Conservation (phyloP, 805 yeast species). For the Zygotorulaspora chibaensis region DNA sequence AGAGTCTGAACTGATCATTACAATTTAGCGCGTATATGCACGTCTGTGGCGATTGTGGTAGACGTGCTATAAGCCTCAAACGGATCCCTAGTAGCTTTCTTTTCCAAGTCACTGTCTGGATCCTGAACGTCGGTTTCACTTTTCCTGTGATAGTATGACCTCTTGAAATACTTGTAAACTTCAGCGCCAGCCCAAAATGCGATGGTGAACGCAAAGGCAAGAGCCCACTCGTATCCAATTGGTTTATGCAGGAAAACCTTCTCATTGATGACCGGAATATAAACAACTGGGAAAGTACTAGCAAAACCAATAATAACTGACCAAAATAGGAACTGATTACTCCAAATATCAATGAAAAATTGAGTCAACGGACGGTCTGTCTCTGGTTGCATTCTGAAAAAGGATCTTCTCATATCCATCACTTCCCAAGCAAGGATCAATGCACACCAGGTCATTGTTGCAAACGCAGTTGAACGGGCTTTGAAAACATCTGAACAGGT, state of each 20-base stretch:
- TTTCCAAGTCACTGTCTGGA: conserved; percentile 63
- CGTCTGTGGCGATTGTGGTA: conserved; percentile 39
- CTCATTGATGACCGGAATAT: conserved; percentile 81
- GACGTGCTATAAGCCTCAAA: conserved; percentile 56
- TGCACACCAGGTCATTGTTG: conserved; percentile 84
- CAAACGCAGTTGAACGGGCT: conserved; percentile 75
- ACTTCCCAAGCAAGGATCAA: conserved; percentile 82
- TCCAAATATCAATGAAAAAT: conserved; percentile 62
- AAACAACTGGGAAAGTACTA: conserved; percentile 74
- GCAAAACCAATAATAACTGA: conserved; percentile 66
- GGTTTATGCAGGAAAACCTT: conserved; percentile 69
- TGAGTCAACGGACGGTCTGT: conserved; percentile 56
- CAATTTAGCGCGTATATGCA: conserved; percentile 7
- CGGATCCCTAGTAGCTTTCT: conserved; percentile 44
- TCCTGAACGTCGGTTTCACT: conserved; percentile 42
- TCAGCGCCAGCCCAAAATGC: conserved; percentile 61
- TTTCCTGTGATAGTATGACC: conserved; percentile 50
- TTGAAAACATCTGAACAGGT: conserved; percentile 61
- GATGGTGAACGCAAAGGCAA: conserved; percentile 56
- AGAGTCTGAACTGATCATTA: too few species aligned
- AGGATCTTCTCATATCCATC: conserved; percentile 62
- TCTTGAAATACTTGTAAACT: conserved; percentile 61
- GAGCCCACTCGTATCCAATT: conserved; percentile 78
- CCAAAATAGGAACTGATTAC: conserved; percentile 76
- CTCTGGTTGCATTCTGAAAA: conserved; percentile 67